These are phyloP conservation scores for Clonostachys chloroleuca DNA, from an alignment of 2,329 filamentous ascomycete species.

Conservation along the genomic window DNA sequence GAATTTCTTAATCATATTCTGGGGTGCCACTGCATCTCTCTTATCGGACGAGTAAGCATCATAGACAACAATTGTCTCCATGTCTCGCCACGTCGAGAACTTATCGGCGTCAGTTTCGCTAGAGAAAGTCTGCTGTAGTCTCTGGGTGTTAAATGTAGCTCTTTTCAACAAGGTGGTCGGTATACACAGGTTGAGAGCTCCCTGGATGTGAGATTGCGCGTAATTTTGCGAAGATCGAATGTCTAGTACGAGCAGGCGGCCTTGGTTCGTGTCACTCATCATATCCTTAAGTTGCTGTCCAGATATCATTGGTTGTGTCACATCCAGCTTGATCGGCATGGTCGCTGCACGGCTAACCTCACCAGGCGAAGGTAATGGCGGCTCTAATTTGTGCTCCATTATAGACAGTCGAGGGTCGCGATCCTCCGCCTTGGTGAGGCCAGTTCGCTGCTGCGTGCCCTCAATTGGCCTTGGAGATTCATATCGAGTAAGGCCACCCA, in stretches of 20 bases:
- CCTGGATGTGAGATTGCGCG: conserved; percentile 65
- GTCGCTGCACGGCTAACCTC: conserved; percentile 38
- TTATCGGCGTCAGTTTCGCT: conserved; percentile 62
- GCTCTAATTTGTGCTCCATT: conserved; percentile 39
- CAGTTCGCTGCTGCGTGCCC: conserved; percentile 9
- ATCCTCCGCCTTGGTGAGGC: conserved; percentile 38
- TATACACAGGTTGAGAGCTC: conserved; percentile 90
- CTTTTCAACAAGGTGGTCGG: conserved; percentile 91
- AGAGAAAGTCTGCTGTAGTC: conserved; percentile 83
- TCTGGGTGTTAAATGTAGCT: conserved; percentile 83
- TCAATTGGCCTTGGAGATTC: conserved; percentile 22
- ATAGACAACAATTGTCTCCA: conserved; percentile 80
- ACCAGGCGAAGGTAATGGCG: conserved; percentile 19
- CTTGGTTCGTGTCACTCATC: conserved; percentile 33
- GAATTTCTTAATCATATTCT: conserved; percentile 94
- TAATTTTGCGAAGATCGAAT: conserved; percentile 84
- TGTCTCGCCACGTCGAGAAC: conserved; percentile 73
- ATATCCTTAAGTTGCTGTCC: conserved; percentile 51
- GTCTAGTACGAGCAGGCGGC: conserved; percentile 68
- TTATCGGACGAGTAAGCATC: conserved; percentile 72
- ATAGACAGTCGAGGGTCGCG: conserved; percentile 51
- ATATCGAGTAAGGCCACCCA: conserved; percentile 36
- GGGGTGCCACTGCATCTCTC: conserved; percentile 74
- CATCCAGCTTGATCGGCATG: conserved; percentile 43
- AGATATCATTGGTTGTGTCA: conserved; percentile 45